Conservation (phyloP, 2,329 filamentous ascomycete genomes). For the Trichoderma gracile region DNA sequence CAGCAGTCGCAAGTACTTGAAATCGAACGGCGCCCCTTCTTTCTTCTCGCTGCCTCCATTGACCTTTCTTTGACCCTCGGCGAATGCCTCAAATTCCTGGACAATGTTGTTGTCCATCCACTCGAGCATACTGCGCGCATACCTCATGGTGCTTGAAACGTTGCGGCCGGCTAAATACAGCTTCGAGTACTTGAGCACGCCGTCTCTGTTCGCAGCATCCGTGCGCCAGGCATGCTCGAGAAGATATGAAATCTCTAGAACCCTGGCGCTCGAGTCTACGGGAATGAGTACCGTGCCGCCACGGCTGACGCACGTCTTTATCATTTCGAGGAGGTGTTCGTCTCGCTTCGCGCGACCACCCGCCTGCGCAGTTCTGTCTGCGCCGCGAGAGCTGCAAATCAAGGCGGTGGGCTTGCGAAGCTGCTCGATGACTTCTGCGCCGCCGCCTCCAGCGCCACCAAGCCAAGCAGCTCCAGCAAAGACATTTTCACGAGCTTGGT, state of each 20-base stretch:
- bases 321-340: slow-evolving; percentile 78
- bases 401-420: slow-evolving; percentile 89
- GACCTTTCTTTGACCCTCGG: slow-evolving; percentile 52
- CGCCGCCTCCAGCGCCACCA: slow-evolving; percentile 74
- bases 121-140: slow-evolving; percentile 93
- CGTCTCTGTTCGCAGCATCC: slow-evolving; percentile 56
- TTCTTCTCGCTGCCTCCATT: slow-evolving; percentile 53
- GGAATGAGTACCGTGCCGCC: slow-evolving; percentile 93
- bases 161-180: slow-evolving; percentile 86
- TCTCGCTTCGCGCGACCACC: slow-evolving; percentile 80
- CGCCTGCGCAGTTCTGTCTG: slow-evolving; percentile 67
- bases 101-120: slow-evolving; percentile 99
- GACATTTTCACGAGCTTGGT: slow-evolving; percentile 94
- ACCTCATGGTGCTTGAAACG: slow-evolving; percentile 82
- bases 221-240: slow-evolving; percentile 88
- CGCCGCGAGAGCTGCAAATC: slow-evolving; percentile 84
- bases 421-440: slow-evolving; percentile 90
- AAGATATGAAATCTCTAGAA: slow-evolving; percentile 87
- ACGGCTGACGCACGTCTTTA: slow-evolving; percentile 73
- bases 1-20: slow-evolving; percentile 78
- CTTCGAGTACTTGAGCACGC: slow-evolving; percentile 54
- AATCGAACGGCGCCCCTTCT: slow-evolving; percentile 78
- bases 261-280: slow-evolving; percentile 91
- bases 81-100: slow-evolving; percentile 80
- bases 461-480: slow-evolving; percentile 93